phyloP scores from a whole-genome alignment of 2,329 filamentous ascomycete species.

The Aspergillus terreus region DNA sequence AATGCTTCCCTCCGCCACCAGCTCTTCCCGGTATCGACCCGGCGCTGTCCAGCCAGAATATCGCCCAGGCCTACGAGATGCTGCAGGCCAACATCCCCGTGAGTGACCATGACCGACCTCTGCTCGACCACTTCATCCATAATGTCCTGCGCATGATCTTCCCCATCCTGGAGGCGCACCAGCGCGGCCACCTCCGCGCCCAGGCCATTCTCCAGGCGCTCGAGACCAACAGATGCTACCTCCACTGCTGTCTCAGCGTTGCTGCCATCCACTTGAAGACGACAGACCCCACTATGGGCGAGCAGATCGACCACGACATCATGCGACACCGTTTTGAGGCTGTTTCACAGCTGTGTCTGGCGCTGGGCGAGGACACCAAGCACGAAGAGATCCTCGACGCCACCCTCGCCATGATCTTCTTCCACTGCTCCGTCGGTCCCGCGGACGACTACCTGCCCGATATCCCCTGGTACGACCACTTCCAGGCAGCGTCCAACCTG shows the following conservation, averaged over 20 bases:
- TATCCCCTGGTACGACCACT: conserved; percentile 96
- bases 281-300: conserved; percentile 61
- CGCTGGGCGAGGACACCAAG: conserved; percentile 73
- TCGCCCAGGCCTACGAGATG: conserved; percentile 48
- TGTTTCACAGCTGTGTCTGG: conserved; percentile 79
- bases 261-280: conserved; percentile 89
- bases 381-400: conserved; percentile 89
- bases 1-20: conserved; percentile 52
- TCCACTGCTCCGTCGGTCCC: conserved; percentile 87
- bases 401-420: conserved; percentile 91
- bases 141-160: conserved; percentile 86
- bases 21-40: conserved; percentile 31
- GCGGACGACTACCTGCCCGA: conserved; percentile 81
- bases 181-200: conserved; percentile 74
- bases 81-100: conserved; percentile 74
- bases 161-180: conserved; percentile 85
- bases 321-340: conserved; percentile 88
- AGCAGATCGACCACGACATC: conserved; percentile 84
- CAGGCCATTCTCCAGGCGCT: conserved; percentile 84
- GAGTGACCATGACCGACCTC: conserved; percentile 78
- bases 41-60: conserved; percentile 14
- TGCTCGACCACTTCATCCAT: conserved; percentile 87
- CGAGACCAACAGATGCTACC: conserved; percentile 85
- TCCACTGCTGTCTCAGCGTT: conserved; percentile 93
- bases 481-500: conserved; percentile 81